phyloP scores from a whole-genome alignment of 2,329 filamentous ascomycete genomes.

The Claviceps pazoutovae region DNA sequence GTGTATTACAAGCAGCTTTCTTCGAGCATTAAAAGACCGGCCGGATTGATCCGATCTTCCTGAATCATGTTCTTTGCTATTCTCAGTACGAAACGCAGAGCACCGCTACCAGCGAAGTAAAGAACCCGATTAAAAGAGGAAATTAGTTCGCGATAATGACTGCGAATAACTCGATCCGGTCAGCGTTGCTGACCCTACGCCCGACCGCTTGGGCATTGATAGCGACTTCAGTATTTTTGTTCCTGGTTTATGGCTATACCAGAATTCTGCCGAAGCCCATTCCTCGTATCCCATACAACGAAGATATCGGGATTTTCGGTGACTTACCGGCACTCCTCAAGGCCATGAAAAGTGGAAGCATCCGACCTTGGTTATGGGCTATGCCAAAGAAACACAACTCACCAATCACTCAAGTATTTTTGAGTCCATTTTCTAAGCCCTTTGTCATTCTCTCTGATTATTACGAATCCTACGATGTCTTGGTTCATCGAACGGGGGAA shows the following conservation, averaged over 20 bases:
- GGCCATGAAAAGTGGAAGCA: neutral
- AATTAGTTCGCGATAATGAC: neutral
- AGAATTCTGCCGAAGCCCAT: neutral
- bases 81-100: neutral
- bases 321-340: neutral
- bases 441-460: neutral
- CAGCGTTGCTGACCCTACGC: neutral
- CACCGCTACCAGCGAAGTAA: too few species aligned
- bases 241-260: neutral
- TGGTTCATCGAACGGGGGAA: neutral
- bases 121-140: neutral
- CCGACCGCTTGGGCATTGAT: neutral
- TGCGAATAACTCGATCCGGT: neutral
- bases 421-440: neutral
- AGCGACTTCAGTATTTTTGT: neutral
- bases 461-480: neutral
- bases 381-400: neutral
- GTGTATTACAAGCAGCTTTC: too few species aligned
- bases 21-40: too few species aligned
- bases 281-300: conserved; percentile 1
- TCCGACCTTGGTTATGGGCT: neutral
- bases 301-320: neutral
- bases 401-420: neutral
- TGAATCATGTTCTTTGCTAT: too few species aligned
- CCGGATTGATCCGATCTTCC: too few species aligned